Evolutionary conservation across 805 yeast genomes (phyloP), one percentile per base, ranked within the genome.

Genomic region (Nakazawaea holstii): DNA sequence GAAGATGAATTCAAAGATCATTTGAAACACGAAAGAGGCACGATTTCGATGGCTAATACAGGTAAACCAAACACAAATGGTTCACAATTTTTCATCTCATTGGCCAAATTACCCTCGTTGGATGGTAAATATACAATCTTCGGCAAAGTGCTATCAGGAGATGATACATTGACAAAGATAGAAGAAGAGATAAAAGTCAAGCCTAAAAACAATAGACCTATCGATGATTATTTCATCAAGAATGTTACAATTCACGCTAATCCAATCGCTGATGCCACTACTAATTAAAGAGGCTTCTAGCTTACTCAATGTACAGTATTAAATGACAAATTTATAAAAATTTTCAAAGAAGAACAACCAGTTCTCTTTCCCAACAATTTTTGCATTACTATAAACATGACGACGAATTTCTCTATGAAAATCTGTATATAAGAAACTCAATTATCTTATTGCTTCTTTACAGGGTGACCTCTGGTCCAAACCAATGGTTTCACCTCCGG

Each of bases 31-130:
- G 42, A 43, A 20, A 46, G 46, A 20, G 65, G 65, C 9, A 48
- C 56, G 1, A 49, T 77, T 51, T 74, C 80, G 26, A 77, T 77
- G 83, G 82, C 82, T 52, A 78, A 78, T 55, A 74, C 80, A 28
- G 84, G 83, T 8, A 39, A 39, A 46, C 77, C 80, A 55, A 70
- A 77, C 67, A 75, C 82, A 53, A 78, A 78, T 57, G 83, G 83
- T 6, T 74, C 81, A 32, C 84, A 78, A 62, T 78, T 78, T 57
- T 78, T 78, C 64, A 75, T 78, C 13, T 52, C 59, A 11, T 58
- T 56, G 32, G 57, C 46, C 15, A 56, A 56, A 35, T 58, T 55
- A 24, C 52, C 50, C 2, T 52, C 51, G 28, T 44, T 59, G 20
- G 62, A 59, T 42, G 58, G 64, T 3, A 56, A 56, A 41, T 57